Base-by-base conservation (phyloP, 148 eudicot species). In the Selenicereus undatus region DNA sequence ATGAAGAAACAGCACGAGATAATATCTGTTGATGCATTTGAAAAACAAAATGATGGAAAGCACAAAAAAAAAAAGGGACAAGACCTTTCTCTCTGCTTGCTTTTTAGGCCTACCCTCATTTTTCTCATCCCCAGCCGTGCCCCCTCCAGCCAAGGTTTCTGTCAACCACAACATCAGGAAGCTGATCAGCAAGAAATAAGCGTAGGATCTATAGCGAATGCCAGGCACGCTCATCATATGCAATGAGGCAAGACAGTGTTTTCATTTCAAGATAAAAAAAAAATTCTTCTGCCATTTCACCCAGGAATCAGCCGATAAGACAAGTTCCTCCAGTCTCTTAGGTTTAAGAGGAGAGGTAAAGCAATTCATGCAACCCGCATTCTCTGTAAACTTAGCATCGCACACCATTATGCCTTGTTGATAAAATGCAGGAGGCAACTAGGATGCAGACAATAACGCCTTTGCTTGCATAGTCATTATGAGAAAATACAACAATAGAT, bases 51-150 rank as follows among this genome's bases (percentile, higher is more conserved):
- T 39, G 43, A 29, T 48, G 29, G 48, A 11, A 74, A 16, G 27
- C 22, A 74, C n/a, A 74, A 29, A 50, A 13, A 9, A 48, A 39
- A 39, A 39, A 39, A 39, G 7, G 32, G 1, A 32, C 13, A 20
- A 18, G 24, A 78, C 69, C 81, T 72, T 70, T 30, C 66, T 71
- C 20, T 50, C 76, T 71, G 76, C 30, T 32, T 79, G 50, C 70
- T 42, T 74, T 8, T 48, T 48, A 74, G 60, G 76, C 52, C 21
- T 39, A 45, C 0, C 36, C 22, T 29, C 21, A n/a, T 24, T 30
- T 66, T 42, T 60, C 39, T 66, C 73, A 42, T 45, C 42, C 54
- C 58, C 50, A 73, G 22, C 27, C 3, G 16, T 32, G 42, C 29
- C 26, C 22, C 74, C 52, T 35, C 24, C 74, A 65, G 45, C 74